A percentile compares a stretch with the other conserved stretches of the same genome.
phyloP scores from a whole-genome alignment of 805 yeast genomes.

The Candida verbasci region DNA sequence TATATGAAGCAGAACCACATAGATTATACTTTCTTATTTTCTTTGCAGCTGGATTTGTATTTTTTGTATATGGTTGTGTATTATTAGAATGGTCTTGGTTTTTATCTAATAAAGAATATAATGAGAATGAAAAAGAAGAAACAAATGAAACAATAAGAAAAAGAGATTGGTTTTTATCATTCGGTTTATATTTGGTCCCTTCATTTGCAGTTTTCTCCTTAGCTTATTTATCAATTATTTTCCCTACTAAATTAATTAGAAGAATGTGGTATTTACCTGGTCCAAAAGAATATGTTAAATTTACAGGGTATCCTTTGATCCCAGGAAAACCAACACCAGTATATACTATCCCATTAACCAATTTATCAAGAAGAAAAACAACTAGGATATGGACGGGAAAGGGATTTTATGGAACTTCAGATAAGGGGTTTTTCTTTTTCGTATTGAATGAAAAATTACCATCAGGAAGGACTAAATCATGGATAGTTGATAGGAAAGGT shows the following conservation, averaged over 20 bases:
- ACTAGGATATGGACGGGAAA: conserved; percentile 81
- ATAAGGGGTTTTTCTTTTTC: conserved; percentile 69
- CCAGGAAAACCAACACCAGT: conserved; percentile 79
- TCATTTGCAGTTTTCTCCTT: conserved; percentile 23
- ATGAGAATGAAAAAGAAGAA: conserved; percentile 47
- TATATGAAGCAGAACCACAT: conserved; percentile 84
- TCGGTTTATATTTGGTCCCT: conserved; percentile 24
- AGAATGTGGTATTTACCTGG: conserved; percentile 76
- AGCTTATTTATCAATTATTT: conserved; percentile 27
- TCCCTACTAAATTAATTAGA: conserved; percentile 70
- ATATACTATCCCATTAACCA: conserved; percentile 56
- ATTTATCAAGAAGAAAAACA: conserved; percentile 51
- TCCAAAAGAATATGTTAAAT: conserved; percentile 49
- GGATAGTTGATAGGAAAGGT: conserved; percentile 81
- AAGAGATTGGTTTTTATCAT: conserved; percentile 31
- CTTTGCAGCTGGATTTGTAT: conserved; percentile 63
- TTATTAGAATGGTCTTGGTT: conserved; percentile 53
- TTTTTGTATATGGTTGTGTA: conserved; percentile 64
- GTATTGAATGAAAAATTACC: conserved; percentile 55
- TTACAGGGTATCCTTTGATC: conserved; percentile 70
- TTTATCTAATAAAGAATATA: conserved; percentile 47
- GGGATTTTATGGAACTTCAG: conserved; percentile 82
- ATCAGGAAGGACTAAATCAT: conserved; percentile 42
- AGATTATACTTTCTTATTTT: conserved; percentile 67
- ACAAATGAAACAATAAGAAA: conserved; percentile 36